Evolutionary conservation across 2,329 filamentous ascomycete species (phyloP).

Genomic region (Fusarium coicis): DNA sequence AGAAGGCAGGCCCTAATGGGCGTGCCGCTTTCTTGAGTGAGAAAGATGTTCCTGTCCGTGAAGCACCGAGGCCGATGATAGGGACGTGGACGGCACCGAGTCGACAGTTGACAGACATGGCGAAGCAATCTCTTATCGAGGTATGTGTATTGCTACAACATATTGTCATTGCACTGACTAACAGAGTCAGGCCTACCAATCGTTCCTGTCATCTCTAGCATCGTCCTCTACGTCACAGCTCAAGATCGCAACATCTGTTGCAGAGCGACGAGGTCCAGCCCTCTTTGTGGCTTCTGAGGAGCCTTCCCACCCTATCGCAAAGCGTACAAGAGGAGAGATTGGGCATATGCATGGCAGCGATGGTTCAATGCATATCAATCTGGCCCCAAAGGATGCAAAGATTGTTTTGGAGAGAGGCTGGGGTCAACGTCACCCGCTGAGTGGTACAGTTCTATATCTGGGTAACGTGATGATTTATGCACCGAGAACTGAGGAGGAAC

Average conservation of each 20-base stretch:
- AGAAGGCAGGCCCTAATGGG: conserved; percentile 14
- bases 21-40: conserved; percentile 21
- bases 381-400: conserved; percentile 27
- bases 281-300: conserved; percentile 12
- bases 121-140: background rate
- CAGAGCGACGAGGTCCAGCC: conserved; percentile 25
- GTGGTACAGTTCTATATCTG: conserved; percentile 22
- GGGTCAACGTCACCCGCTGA: conserved; percentile 30
- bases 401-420: conserved; percentile 26
- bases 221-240: conserved; percentile 14
- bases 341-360: conserved; percentile 32
- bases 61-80: conserved; percentile 15
- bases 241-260: conserved; percentile 24
- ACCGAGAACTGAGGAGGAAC: conserved; percentile 18
- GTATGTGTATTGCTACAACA: background rate
- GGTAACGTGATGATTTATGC: conserved; percentile 33
- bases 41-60: conserved; percentile 17
- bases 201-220: conserved; percentile 24
- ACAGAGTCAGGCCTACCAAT: conserved; percentile 19
- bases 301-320: background rate
- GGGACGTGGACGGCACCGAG: conserved; percentile 31
- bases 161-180: background rate
- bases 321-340: conserved; percentile 10
- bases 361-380: conserved; percentile 28
- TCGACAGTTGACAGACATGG: conserved; percentile 22